phyloP scores from a whole-genome alignment of 2,329 filamentous ascomycete species.

The Cadophora luteo-olivacea region DNA sequence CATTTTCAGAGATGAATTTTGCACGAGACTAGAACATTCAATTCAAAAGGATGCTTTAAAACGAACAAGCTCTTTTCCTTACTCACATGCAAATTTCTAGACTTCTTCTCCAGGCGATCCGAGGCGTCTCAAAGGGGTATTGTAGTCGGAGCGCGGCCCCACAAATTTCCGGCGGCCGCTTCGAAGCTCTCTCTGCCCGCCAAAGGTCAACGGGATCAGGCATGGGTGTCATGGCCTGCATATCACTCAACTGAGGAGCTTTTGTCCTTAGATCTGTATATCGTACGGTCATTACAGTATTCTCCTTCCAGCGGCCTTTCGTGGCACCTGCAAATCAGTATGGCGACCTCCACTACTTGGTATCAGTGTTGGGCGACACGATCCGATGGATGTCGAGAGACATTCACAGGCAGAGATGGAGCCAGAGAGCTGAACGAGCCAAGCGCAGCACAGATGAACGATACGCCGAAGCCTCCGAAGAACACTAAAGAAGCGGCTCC shows the following conservation, averaged over 20 bases:
- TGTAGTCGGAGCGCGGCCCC: neutral
- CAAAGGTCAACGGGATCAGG: neutral
- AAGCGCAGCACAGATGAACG: constrained; percentile 57
- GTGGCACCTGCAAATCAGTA: neutral
- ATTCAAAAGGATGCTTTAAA: too few relatives aligned
- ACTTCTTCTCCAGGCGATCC: neutral
- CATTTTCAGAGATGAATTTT: too few relatives aligned
- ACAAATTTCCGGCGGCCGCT: constrained; percentile 4
- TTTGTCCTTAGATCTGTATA: neutral
- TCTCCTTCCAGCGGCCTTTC: neutral
- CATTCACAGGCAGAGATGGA: constrained; percentile 33
- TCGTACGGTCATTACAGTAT: neutral
- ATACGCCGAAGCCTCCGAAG: constrained; percentile 45
- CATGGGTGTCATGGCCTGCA: neutral
- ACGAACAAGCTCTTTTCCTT: too few relatives aligned
- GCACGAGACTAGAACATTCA: too few relatives aligned
- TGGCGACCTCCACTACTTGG: constrained; percentile 7
- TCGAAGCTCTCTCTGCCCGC: neutral
- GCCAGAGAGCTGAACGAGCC: constrained; percentile 55
- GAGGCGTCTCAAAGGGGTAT: neutral
- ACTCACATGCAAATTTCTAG: too few relatives aligned
- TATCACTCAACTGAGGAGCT: neutral
- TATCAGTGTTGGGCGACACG: constrained; percentile 37
- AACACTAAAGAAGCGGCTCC: constrained; percentile 52
- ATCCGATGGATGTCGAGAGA: constrained; percentile 41